Evolutionary conservation across 768 basidiomycete species (phyloP).

Genomic region (Xerocomellus chrysenteron): DNA sequence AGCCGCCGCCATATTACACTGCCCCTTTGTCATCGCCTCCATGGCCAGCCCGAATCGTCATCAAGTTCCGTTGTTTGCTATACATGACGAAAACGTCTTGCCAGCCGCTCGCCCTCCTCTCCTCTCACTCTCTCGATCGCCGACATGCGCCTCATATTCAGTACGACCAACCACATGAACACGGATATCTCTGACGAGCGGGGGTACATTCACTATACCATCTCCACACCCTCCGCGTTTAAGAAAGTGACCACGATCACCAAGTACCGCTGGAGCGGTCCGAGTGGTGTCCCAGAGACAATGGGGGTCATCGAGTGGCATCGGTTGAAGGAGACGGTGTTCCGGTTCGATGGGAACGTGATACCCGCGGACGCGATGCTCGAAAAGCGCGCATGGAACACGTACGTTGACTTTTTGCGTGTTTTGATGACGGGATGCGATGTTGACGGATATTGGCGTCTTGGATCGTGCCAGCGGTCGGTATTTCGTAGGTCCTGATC

Average conservation of each 20-base stretch:
- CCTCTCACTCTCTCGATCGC: background rate
- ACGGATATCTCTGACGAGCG: slow-evolving; percentile 22
- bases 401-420: slow-evolving; percentile 7
- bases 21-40: background rate
- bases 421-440: background rate
- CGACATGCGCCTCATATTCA: slow-evolving; percentile 24
- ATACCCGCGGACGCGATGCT: slow-evolving; percentile 10
- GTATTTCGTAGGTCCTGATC: slow-evolving; percentile 34
- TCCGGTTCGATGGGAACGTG: slow-evolving; percentile 19
- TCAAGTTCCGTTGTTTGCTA: background rate
- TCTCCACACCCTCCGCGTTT: slow-evolving; percentile 13
- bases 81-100: background rate
- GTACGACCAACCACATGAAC: slow-evolving; percentile 19
- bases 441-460: background rate
- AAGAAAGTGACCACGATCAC: slow-evolving; percentile 27
- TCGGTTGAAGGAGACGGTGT: slow-evolving; percentile 6
- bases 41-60: background rate
- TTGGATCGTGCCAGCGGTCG: slow-evolving; percentile 22
- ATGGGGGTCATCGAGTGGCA: slow-evolving; percentile 30
- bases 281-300: slow-evolving; percentile 14
- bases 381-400: slow-evolving; percentile 13
- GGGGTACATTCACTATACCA: slow-evolving; percentile 16
- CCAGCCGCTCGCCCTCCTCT: background rate
- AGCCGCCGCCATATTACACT: no score
- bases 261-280: slow-evolving; percentile 21